Conservation (phyloP, 169 alveolate species). For the Pseudocohnilembus persalinus region DNA sequence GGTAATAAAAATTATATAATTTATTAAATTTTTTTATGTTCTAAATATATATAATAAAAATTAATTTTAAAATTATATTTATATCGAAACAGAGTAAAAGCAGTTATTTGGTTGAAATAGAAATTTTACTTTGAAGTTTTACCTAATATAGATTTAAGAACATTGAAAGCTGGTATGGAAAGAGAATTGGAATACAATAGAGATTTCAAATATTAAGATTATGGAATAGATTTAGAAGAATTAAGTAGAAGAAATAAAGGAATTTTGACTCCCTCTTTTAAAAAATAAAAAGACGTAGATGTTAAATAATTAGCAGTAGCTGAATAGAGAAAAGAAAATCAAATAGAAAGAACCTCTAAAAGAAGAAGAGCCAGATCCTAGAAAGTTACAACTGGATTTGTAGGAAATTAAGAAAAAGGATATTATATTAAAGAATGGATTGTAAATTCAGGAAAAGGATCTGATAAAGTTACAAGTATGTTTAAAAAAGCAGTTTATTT, state of each 20-base stretch:
- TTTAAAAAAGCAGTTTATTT: conserved; percentile 11
- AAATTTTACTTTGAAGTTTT: conserved; percentile 19
- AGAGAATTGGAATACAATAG: conserved; percentile 15
- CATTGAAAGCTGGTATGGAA: neutral
- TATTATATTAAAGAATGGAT: conserved; percentile 25
- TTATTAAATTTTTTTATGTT: too few relatives aligned
- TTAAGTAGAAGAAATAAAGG: conserved; percentile 21
- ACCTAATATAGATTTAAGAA: conserved; percentile 8
- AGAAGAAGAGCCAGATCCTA: conserved; percentile 13
- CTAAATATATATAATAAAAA: too few relatives aligned
- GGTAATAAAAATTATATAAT: neutral
- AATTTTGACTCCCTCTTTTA: conserved; percentile 6
- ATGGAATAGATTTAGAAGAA: conserved; percentile 34
- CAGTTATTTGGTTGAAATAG: conserved; percentile 19
- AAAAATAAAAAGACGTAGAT: conserved; percentile 20
- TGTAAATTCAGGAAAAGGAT: conserved; percentile 8
- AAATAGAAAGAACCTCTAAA: neutral
- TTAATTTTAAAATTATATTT: too few relatives aligned
- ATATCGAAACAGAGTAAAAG: conserved; percentile 1
- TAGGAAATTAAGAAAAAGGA: conserved; percentile 14
- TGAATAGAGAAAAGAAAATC: conserved; percentile 12
- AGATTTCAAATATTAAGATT: conserved; percentile 23
- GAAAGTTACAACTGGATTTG: neutral
- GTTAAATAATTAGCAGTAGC: neutral
- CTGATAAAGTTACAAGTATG: conserved; percentile 2